These are phyloP conservation scores for Neurospora cerealis DNA, from an alignment of 495 filamentous ascomycete genomes.

Conservation along the genomic window DNA sequence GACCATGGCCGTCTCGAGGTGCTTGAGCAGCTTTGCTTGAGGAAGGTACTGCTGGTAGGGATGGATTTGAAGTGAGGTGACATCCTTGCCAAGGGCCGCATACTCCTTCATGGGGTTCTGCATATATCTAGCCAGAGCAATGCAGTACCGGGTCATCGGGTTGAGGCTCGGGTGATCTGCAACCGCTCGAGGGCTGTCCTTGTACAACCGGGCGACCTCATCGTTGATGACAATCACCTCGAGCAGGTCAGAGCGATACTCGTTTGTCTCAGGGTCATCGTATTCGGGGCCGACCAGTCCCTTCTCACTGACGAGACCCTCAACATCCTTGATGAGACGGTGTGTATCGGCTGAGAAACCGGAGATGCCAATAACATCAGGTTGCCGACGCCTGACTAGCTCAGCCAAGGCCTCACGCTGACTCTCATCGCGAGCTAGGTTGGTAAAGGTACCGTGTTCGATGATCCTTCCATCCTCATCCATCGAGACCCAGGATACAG, in stretches of 20 bases:
- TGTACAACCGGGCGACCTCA: slow-evolving; percentile 88
- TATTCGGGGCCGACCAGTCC: slow-evolving; percentile 65
- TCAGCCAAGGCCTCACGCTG: slow-evolving; percentile 59
- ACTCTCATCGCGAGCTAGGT: slow-evolving; percentile 62
- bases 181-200: slow-evolving; percentile 74
- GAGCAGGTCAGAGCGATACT: slow-evolving; percentile 61
- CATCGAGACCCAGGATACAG: slow-evolving; percentile 82
- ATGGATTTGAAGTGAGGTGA: slow-evolving; percentile 79
- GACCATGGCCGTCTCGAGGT: slow-evolving; percentile 87
- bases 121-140: slow-evolving; percentile 78
- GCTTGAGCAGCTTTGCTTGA: slow-evolving; percentile 71
- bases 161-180: slow-evolving; percentile 70
- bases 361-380: slow-evolving; percentile 82
- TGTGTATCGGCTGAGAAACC: slow-evolving; percentile 88
- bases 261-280: slow-evolving; percentile 48
- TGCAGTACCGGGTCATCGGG: slow-evolving; percentile 74
- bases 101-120: slow-evolving; percentile 95
- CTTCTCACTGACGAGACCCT: slow-evolving; percentile 62
- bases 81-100: slow-evolving; percentile 77
- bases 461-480: slow-evolving; percentile 85
- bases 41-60: slow-evolving; percentile 80
- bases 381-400: slow-evolving; percentile 61
- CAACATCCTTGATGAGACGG: slow-evolving; percentile 67
- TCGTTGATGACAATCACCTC: slow-evolving; percentile 92
- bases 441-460: slow-evolving; percentile 77